Percentiles rank a stretch among this genome's conserved stretches.
Conservation (phyloP, 345 rosid genomes). For the Gossypium thurberi region DNA sequence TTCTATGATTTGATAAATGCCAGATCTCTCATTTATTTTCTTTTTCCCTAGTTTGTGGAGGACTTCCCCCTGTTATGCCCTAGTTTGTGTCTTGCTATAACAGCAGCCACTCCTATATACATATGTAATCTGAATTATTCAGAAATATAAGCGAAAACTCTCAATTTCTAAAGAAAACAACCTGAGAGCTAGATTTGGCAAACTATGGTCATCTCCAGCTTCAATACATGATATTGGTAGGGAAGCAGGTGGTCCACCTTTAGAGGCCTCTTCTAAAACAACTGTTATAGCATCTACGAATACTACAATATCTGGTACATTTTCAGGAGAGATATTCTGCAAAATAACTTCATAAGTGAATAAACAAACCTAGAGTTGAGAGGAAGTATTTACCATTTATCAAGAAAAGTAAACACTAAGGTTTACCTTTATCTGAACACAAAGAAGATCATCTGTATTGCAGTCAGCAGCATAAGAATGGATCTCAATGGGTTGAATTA, state of each 20-base stretch:
- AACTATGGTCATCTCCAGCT: conserved; percentile 71
- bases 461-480: conserved; percentile 78
- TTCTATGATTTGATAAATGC: no score
- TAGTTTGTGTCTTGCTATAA: no score
- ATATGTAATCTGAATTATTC: no score
- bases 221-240: conserved; percentile 91
- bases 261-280: conserved; percentile 79
- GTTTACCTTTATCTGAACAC: conserved; percentile 87
- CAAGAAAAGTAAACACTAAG: background rate
- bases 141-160: no score
- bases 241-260: conserved; percentile 61
- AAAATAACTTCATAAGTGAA: conserved; percentile 17
- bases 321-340: conserved; percentile 84
- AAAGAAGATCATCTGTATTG: conserved; percentile 89
- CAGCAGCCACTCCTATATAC: no score
- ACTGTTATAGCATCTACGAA: conserved; percentile 83
- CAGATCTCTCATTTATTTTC: no score
- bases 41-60: no score
- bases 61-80: no score
- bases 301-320: conserved; percentile 64
- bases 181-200: conserved; percentile 95
- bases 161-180: conserved; percentile 10
- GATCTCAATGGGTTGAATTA: conserved; percentile 85
- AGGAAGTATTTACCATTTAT: background rate
- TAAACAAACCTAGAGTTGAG: conserved; percentile 4